Conservation (phyloP, 345 rosid genomes). For the Acer negundo region DNA sequence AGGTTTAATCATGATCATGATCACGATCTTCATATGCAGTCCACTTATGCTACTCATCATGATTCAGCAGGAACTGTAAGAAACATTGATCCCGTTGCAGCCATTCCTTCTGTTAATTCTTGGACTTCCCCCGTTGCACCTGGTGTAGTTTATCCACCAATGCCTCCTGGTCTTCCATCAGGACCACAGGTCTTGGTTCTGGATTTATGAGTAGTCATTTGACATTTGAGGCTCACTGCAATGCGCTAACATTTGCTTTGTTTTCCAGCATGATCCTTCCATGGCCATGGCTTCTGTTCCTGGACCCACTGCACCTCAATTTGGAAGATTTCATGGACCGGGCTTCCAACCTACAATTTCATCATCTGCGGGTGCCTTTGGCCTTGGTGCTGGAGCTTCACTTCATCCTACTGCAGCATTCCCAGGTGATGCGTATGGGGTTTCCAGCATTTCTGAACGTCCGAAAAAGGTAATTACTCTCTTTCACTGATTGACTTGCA, state of each 20-base stretch:
- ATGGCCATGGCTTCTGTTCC: conserved; percentile 52
- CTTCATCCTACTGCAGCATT: conserved; percentile 65
- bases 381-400: conserved; percentile 53
- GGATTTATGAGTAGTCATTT: conserved; percentile 14
- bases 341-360: conserved; percentile 57
- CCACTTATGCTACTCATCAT: conserved; percentile 50
- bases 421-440: conserved; percentile 72
- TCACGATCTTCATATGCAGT: conserved; percentile 44
- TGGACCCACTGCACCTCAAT: conserved; percentile 63
- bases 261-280: conserved; percentile 67
- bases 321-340: conserved; percentile 69
- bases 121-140: conserved; percentile 65
- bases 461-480: conserved; percentile 69
- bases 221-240: conserved; percentile 2
- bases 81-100: conserved; percentile 35
- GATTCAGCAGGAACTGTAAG: conserved; percentile 41
- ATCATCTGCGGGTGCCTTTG: conserved; percentile 57
- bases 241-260: conserved; percentile 24
- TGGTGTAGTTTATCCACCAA: conserved; percentile 57
- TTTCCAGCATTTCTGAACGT: conserved; percentile 63
- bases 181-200: conserved; percentile 59
- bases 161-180: conserved; percentile 51
- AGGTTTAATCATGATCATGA: conserved; percentile 51
- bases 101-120: conserved; percentile 41
- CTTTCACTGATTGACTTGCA: conserved; percentile 18